phyloP scores from a whole-genome alignment of 2,329 filamentous ascomycete genomes.

The Mycosphaerella sp. region DNA sequence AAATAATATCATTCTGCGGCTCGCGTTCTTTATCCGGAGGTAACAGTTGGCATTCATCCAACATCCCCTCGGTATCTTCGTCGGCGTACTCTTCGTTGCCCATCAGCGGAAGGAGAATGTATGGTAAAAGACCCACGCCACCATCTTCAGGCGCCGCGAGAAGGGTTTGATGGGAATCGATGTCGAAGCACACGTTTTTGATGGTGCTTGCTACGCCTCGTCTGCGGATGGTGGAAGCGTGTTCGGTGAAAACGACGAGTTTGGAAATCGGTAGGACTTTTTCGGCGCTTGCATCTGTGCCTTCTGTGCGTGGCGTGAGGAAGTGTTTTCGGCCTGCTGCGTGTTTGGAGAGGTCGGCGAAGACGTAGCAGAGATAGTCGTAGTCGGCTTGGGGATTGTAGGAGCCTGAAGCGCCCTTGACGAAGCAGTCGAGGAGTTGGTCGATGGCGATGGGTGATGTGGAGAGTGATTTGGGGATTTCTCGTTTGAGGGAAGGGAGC shows the following conservation, averaged over 20 bases:
- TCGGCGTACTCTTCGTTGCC: conserved; percentile 82
- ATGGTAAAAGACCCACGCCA: conserved; percentile 76
- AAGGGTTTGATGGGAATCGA: conserved; percentile 61
- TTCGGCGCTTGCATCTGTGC: conserved; percentile 57
- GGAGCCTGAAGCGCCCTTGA: conserved; percentile 74
- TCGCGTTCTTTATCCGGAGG: conserved; percentile 87
- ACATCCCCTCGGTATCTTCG: conserved; percentile 79
- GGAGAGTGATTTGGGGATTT: conserved; percentile 61
- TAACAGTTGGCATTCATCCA: conserved; percentile 82
- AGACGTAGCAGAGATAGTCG: conserved; percentile 90
- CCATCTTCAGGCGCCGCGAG: conserved; percentile 54
- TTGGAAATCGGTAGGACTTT: conserved; percentile 82
- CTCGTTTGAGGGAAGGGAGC: conserved; percentile 62
- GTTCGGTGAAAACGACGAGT: conserved; percentile 89
- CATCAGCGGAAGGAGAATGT: conserved; percentile 80
- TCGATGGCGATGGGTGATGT: conserved; percentile 72
- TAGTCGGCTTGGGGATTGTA: conserved; percentile 83
- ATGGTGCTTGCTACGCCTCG: conserved; percentile 95
- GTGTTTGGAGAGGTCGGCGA: conserved; percentile 80
- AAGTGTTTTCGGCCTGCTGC: conserved; percentile 57
- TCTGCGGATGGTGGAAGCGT: conserved; percentile 72
- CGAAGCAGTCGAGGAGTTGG: conserved; percentile 91
- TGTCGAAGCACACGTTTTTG: conserved; percentile 86
- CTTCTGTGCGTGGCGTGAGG: conserved; percentile 39
- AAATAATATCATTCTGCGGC: conserved; percentile 65